These are phyloP conservation scores for Calonectria honghensis DNA, from an alignment of 2,329 filamentous ascomycete species.

Conservation along the genomic window DNA sequence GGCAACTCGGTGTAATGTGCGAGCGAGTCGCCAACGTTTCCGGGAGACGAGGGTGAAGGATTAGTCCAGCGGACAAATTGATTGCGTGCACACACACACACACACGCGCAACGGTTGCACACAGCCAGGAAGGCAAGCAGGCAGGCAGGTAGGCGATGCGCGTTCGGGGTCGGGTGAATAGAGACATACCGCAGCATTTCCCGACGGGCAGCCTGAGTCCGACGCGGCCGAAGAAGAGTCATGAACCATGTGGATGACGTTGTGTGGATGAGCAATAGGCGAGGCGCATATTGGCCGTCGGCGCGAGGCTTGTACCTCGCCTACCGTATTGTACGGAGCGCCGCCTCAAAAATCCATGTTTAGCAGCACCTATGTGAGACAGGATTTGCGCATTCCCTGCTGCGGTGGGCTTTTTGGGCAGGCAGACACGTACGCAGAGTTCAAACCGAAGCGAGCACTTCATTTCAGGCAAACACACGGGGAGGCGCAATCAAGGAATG, in stretches of 20 bases:
- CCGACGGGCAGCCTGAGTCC: conserved; percentile 10
- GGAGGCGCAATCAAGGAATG: conserved; percentile 6
- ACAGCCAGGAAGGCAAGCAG: no score
- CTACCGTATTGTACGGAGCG: conserved; percentile 26
- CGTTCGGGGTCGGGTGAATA: conserved; percentile 6
- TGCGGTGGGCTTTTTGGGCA: background rate
- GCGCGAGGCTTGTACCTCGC: conserved; percentile 20
- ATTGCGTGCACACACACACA: conserved; percentile 3
- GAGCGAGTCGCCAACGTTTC: conserved; percentile 4
- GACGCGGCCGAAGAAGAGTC: conserved; percentile 24
- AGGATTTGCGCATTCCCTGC: background rate
- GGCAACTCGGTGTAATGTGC: conserved; percentile 29
- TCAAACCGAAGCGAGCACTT: conserved; percentile 11
- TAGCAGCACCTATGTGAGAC: background rate
- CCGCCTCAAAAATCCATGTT: background rate
- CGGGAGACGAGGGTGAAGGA: background rate
- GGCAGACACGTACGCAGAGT: background rate
- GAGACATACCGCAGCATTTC: background rate
- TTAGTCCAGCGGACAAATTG: conserved; percentile 28
- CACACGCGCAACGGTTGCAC: background rate
- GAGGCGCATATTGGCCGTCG: conserved; percentile 30
- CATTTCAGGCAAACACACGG: conserved; percentile 30
- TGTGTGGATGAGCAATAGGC: conserved; percentile 15
- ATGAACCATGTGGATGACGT: conserved; percentile 9
- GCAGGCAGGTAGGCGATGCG: background rate